Evolutionary conservation across 768 basidiomycete species (phyloP).

Genomic region (Rhodotorula paludigena): DNA sequence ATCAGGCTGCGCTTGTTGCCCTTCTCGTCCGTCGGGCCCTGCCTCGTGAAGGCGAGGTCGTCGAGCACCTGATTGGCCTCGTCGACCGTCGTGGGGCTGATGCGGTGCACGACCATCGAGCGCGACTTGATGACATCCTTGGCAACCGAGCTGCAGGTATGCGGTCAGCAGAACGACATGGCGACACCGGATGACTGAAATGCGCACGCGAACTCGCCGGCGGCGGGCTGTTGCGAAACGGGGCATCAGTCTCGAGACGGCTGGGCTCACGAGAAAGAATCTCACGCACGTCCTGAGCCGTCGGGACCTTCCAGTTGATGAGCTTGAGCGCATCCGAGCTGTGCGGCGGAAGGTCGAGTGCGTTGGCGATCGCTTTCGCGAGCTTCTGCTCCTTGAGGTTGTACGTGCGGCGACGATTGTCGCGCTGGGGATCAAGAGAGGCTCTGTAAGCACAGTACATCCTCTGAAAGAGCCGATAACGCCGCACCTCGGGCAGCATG

Average conservation of each 20-base stretch:
- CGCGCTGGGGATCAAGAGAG: conserved; percentile 63
- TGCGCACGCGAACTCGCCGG: conserved; percentile 31
- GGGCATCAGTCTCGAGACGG: not conserved
- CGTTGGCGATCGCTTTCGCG: conserved; percentile 84
- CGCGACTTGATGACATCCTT: conserved; percentile 80
- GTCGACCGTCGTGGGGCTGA: conserved; percentile 70
- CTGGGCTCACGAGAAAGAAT: too few species aligned
- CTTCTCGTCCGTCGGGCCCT: not conserved
- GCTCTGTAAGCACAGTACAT: not conserved
- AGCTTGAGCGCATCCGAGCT: conserved; percentile 47
- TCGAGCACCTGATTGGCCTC: conserved; percentile 78
- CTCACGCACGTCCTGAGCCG: conserved; percentile 44
- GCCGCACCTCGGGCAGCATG: conserved; percentile 66
- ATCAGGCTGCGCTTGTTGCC: conserved; percentile 10
- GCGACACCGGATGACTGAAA: not conserved
- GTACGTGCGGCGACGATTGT: conserved; percentile 84
- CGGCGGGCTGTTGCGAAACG: conserved; percentile 2
- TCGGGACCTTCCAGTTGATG: conserved; percentile 69
- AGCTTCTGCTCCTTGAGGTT: conserved; percentile 91
- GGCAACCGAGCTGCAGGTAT: conserved; percentile 58
- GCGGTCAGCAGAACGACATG: too few species aligned
- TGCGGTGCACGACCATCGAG: conserved; percentile 61
- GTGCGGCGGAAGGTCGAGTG: conserved; percentile 71
- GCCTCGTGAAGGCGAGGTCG: conserved; percentile 56
- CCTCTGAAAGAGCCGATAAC: not conserved